phyloP scores from a whole-genome alignment of 345 rosid species.

The Salix udensis region DNA sequence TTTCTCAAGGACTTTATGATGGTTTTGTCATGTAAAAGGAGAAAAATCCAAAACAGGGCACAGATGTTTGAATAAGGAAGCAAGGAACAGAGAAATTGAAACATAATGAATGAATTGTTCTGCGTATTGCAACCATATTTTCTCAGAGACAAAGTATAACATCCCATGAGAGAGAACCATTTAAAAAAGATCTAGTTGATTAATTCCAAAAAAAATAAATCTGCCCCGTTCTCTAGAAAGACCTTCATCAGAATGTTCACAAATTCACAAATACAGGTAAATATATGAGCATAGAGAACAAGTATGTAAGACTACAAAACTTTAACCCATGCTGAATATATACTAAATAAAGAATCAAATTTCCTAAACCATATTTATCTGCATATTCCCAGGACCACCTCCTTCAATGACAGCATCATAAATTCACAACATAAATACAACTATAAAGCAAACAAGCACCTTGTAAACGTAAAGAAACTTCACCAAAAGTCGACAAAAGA shows the following conservation, averaged over 20 bases:
- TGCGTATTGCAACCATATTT: neutral
- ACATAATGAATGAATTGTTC: neutral
- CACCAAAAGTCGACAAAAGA: neutral
- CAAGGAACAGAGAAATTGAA: neutral
- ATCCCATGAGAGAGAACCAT: neutral
- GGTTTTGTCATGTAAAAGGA: neutral
- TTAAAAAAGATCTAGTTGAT: neutral
- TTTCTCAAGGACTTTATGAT: neutral
- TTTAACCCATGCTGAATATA: neutral
- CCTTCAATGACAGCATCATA: neutral
- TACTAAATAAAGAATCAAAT: slow-evolving; percentile 1
- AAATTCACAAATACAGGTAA: neutral
- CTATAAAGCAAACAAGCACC: neutral
- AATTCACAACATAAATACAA: neutral
- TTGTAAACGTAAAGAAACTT: neutral
- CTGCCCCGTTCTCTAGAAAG: neutral
- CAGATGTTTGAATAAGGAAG: neutral
- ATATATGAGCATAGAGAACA: neutral
- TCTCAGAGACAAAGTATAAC: neutral
- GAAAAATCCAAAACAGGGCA: neutral
- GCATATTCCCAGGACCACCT: neutral
- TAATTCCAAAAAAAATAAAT: neutral
- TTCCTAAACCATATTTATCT: neutral
- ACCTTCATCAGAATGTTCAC: neutral
- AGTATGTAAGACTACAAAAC: neutral